These are phyloP conservation scores for Edaphochlamys debaryana DNA, from an alignment of 139 green algal species.

Conservation along the genomic window DNA sequence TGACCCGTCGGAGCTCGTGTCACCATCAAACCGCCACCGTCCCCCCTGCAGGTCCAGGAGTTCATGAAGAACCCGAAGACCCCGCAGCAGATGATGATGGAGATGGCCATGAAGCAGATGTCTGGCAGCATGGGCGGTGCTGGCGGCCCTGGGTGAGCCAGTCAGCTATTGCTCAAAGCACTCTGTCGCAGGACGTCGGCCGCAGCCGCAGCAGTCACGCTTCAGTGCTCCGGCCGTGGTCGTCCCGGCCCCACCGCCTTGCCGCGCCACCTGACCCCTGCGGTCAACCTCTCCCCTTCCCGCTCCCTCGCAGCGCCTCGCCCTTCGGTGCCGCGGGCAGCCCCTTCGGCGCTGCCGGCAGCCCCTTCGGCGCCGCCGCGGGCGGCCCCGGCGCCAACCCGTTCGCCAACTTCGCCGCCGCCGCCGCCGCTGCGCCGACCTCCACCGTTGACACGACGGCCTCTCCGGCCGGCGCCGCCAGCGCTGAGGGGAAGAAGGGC, in stretches of 20 bases:
- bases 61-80: constrained; percentile 71
- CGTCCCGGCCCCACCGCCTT: neutral
- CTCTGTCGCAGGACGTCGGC: no score
- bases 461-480: neutral
- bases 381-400: constrained; percentile 26
- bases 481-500: constrained; percentile 32
- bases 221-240: no score
- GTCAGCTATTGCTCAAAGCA: no score
- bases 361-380: constrained; percentile 31
- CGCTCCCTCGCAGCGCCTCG: neutral
- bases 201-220: no score
- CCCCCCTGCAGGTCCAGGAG: constrained; percentile 64
- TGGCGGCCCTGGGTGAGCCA: constrained; percentile 32
- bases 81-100: constrained; percentile 69
- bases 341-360: constrained; percentile 8
- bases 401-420: constrained; percentile 42
- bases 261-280: no score
- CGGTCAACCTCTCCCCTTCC: neutral
- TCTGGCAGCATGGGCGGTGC: constrained; percentile 50
- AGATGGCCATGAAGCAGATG: constrained; percentile 79
- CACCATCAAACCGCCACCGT: no score
- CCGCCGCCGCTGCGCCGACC: constrained; percentile 30
- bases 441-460: constrained; percentile 46
- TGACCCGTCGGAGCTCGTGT: no score
- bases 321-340: constrained; percentile 33